Percentiles rank a stretch among this genome's conserved stretches.
Evolutionary conservation across 139 green algal genomes (phyloP).

Genomic region (Chlamydomonas schloesseri): DNA sequence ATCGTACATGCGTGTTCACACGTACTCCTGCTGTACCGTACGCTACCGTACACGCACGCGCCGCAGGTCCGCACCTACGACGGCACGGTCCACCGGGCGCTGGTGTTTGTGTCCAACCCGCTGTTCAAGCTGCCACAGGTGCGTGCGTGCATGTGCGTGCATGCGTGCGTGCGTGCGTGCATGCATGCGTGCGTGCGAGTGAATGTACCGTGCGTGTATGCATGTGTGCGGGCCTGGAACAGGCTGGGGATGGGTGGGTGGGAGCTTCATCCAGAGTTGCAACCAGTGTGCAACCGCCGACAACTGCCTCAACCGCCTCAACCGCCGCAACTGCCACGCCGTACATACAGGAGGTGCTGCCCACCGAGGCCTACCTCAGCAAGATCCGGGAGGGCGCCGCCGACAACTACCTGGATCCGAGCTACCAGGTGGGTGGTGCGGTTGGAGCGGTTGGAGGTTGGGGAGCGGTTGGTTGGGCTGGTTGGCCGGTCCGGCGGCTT

Average conservation of each 20-base stretch:
- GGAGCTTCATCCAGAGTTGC: too few species aligned
- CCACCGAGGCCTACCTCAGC: slow-evolving; percentile 59
- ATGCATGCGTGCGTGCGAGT: background rate
- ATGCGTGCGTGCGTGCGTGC: background rate
- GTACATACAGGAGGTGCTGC: slow-evolving; percentile 48
- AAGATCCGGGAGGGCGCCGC: slow-evolving; percentile 56
- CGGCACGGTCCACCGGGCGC: slow-evolving; percentile 22
- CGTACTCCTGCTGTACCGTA: too few species aligned
- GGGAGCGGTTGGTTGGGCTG: background rate
- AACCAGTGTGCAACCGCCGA: too few species aligned
- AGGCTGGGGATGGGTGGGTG: too few species aligned
- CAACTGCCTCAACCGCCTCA: too few species aligned
- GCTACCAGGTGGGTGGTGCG: slow-evolving; percentile 48
- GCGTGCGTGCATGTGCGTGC: too few species aligned
- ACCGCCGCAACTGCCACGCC: too few species aligned
- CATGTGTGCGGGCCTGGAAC: too few species aligned
- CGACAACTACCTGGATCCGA: slow-evolving; percentile 66
- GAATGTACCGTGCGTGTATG: too few species aligned
- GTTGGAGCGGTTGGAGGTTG: background rate
- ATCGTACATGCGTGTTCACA: too few species aligned
- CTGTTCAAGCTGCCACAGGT: slow-evolving; percentile 22
- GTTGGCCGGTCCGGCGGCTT: background rate
- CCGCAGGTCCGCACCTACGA: slow-evolving; percentile 67
- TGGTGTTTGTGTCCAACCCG: slow-evolving; percentile 55
- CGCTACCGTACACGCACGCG: background rate